Evolutionary conservation across 1,139 yeast species (phyloP), one percentile per base, ranked within the genome.

Genomic region (Magnusiomyces magnusii): DNA sequence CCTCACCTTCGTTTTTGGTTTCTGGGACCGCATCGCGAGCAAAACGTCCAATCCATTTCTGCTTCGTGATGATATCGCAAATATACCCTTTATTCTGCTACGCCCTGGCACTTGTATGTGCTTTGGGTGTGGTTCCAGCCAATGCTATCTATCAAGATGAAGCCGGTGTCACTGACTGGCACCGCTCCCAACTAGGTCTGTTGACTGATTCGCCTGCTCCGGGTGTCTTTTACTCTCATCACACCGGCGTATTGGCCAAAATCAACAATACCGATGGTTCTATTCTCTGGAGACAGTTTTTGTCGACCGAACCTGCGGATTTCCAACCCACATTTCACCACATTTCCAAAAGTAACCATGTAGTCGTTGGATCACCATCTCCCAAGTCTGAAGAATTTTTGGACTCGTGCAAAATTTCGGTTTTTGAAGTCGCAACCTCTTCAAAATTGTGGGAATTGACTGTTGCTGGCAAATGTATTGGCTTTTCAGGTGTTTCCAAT

Each of bases 111-210:
- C 27, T 44, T 7, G 5, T 44, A 9, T 7, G 49, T 44, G 49
- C 27, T 44, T 7, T 44, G 27, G 5, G 49, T 21, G 9, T 44
- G 10, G 17, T 10, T n/a, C 58, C 54, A 28, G 61, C 50, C n/a
- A 24, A 47, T 42, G 71, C 71, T 3, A 70, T 70, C 34, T 71
- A 59, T 55, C 60, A 62, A 10, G 74, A 71, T 56, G 74, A 71
- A 55, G 73, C 73, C 2, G 69, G 62, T 57, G 64, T 60, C 15
- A 65, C 67, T 10, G 74, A 71, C 57, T 71, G 74, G 74, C 69
- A 65, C 49, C 56, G 58, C 10, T 59, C 58, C 15, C 62, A 63
- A 10, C 53, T 70, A 17, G 73, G 73, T 34, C 24, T 56, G 17
- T 57, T 69, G 10, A 54, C 57, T 17, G 55, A 58, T 51, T 53